Evolutionary conservation across 108 stramenopile genomes (phyloP), one percentile per base, ranked within the genome.

Genomic region (Skeletonema potamos): DNA sequence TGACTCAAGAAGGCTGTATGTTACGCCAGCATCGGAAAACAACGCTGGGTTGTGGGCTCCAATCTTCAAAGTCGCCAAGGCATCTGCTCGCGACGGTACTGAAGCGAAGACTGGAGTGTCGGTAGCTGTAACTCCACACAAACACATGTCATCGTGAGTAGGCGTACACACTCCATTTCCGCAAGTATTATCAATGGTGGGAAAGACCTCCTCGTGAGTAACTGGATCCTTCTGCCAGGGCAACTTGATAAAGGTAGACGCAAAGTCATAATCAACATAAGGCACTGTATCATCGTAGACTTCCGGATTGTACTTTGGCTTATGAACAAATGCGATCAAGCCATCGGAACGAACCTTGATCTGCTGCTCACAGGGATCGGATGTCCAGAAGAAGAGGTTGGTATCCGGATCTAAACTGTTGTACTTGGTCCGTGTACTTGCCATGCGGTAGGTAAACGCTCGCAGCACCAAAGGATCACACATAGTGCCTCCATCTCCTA

Each of bases 291-390:
- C 48, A 51, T 51, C 48, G 8, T 51, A 51, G 48, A 60, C 61
- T 13, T 44, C 39, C 6, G 26, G 6, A 12, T 22, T 8, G n/a
- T 39, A 57, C 11, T 51, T 18, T 15, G 72, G 72, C 13, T 70
- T 61, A 63, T 83, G 73, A 20, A 84, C 75, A 7, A 64, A 44
- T 17, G 70, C 63, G 6, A 75, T 74, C 27, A 62, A 28, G 20
- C 83, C 74, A 57, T 76, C 79, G 13, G 28, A 32, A 8, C 64
- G 34, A 28, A 84, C 66, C 57, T 81, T 73, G 12, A 70, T 64
- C 48, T 74, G 68, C 1, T 74, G 18, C 3, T 51, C 17, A 54
- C 77, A 77, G 0, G 62, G 27, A 17, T 27, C 29, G 30, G 32
- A 28, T 32, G 70, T 66, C 76, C 76, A 77, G 6, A 76, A n/a